These are phyloP conservation scores for Oryza meyeriana DNA, from an alignment of 176 grass and related monocot genomes.

Conservation along the genomic window DNA sequence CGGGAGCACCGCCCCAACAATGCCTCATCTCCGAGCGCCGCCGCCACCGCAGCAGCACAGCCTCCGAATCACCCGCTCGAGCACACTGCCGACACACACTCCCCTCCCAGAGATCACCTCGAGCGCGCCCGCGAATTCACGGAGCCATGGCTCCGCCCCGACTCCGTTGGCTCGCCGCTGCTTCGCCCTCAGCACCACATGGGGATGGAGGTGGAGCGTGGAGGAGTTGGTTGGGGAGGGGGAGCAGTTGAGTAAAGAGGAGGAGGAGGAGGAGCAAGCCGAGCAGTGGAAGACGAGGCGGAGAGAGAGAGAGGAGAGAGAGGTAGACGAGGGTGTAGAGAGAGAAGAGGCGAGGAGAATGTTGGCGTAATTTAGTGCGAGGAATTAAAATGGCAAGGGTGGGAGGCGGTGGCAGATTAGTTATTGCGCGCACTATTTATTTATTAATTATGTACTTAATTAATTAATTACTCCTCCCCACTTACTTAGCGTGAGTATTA, in stretches of 20 bases:
- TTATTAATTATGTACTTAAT: background rate
- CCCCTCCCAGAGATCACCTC: background rate
- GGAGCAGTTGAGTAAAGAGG: slow-evolving; percentile 43
- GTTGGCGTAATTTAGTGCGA: slow-evolving; percentile 29
- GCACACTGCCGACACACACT: no score
- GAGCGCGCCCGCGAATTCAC: slow-evolving; percentile 17
- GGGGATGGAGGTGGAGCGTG: background rate
- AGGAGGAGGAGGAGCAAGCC: background rate
- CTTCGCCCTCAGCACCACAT: background rate
- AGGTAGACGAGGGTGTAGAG: background rate
- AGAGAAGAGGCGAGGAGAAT: slow-evolving; percentile 17
- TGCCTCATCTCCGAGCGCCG: slow-evolving; percentile 16
- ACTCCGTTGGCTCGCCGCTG: background rate
- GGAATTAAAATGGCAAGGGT: slow-evolving; percentile 40
- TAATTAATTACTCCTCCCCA: background rate
- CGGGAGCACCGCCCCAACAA: background rate
- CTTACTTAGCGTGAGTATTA: background rate
- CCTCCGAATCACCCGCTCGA: background rate
- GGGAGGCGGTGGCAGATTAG: slow-evolving; percentile 18
- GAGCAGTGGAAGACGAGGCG: background rate
- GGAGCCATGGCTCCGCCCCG: background rate
- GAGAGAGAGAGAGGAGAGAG: background rate
- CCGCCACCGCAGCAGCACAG: background rate
- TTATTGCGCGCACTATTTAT: slow-evolving; percentile 31
- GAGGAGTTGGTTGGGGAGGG: slow-evolving; percentile 32